phyloP scores from a whole-genome alignment of 2,329 filamentous ascomycete genomes.

The Alternaria ventricosa region DNA sequence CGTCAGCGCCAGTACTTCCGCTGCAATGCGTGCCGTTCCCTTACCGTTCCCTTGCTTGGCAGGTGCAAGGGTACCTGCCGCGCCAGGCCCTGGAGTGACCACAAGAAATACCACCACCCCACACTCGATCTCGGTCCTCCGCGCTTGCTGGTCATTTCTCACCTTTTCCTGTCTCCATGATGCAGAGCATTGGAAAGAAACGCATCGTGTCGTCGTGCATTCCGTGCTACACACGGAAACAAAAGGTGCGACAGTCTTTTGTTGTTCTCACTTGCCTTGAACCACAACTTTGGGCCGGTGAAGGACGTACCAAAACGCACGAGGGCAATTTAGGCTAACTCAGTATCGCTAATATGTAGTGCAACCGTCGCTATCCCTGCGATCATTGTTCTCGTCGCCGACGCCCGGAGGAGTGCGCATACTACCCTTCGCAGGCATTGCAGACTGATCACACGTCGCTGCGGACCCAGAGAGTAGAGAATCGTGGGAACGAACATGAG shows the following conservation, averaged over 20 bases:
- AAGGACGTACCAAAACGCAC: not conserved
- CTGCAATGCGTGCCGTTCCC: not conserved
- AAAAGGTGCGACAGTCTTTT: conserved; percentile 2
- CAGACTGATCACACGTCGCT: not conserved
- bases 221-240: conserved; percentile 4
- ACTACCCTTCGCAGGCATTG: not conserved
- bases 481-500: not conserved
- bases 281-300: not conserved
- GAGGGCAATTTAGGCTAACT: not conserved
- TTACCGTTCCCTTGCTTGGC: not conserved
- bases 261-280: not conserved
- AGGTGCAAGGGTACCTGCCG: not conserved
- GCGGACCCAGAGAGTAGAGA: not conserved
- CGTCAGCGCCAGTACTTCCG: not conserved
- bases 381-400: conserved; percentile 16
- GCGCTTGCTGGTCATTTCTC: not conserved
- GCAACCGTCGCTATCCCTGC: conserved; percentile 17
- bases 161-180: not conserved
- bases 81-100: not conserved
- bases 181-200: not conserved
- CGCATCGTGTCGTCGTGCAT: not conserved
- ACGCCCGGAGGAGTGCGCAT: conserved; percentile 3
- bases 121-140: not conserved
- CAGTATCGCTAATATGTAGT: conserved; percentile 6
- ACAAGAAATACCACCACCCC: not conserved